phyloP scores from a whole-genome alignment of 164 flowering plant genomes.

The Malania oleifera region DNA sequence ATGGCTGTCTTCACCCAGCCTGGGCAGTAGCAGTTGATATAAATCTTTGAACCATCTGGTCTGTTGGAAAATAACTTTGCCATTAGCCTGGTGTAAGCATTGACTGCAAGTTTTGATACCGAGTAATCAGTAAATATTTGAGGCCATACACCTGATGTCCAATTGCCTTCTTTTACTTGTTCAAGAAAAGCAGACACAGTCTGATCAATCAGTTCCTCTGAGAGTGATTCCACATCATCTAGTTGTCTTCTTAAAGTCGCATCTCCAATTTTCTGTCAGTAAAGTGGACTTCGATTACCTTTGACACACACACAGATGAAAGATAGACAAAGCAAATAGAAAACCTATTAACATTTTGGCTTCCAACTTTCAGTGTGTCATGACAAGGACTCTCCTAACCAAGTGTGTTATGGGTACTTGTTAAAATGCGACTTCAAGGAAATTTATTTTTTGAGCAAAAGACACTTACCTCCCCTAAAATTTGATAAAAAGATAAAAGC shows the following conservation, averaged over 20 bases:
- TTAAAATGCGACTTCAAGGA: too few relatives aligned
- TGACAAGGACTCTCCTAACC: too few relatives aligned
- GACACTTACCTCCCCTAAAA: too few relatives aligned
- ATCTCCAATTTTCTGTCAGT: conserved; percentile 61
- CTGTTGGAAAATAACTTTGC: conserved; percentile 47
- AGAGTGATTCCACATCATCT: conserved; percentile 42
- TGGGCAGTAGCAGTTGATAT: conserved; percentile 83
- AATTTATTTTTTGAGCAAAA: too few relatives aligned
- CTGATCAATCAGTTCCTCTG: conserved; percentile 72
- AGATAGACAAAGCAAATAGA: too few relatives aligned
- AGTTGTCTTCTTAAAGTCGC: conserved; percentile 50
- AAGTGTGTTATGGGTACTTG: too few relatives aligned
- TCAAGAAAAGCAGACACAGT: conserved; percentile 50
- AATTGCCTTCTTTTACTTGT: conserved; percentile 71
- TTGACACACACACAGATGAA: too few relatives aligned
- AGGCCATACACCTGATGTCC: conserved; percentile 87
- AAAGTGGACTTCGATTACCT: neutral
- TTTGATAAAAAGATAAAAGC: too few relatives aligned
- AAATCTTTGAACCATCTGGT: conserved; percentile 65
- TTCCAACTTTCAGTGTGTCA: too few relatives aligned
- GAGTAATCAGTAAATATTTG: conserved; percentile 80
- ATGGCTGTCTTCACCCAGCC: conserved; percentile 97
- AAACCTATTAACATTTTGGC: too few relatives aligned
- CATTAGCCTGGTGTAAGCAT: conserved; percentile 70
- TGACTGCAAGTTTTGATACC: conserved; percentile 81